These are phyloP conservation scores for Phytophthora ramorum DNA, from an alignment of 352 stramenopile genomes.

Conservation along the genomic window DNA sequence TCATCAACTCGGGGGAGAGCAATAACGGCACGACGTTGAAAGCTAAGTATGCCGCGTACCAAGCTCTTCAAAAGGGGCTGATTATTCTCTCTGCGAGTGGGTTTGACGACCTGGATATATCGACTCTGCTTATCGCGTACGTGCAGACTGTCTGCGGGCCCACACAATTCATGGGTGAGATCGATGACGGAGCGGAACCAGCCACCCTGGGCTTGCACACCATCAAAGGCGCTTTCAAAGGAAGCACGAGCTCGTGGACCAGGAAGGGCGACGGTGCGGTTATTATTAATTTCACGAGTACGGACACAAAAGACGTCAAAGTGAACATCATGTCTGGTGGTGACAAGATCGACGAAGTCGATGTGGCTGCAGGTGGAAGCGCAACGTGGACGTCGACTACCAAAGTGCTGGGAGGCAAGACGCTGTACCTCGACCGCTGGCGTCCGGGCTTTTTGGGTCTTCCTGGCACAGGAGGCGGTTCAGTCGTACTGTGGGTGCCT, in stretches of 20 bases:
- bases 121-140: slow-evolving; percentile 46
- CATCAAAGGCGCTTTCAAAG: slow-evolving; percentile 44
- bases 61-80: neutral
- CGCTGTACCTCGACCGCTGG: slow-evolving; percentile 76
- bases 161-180: slow-evolving; percentile 49
- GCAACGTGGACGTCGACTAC: slow-evolving; percentile 48
- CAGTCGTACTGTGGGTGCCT: slow-evolving; percentile 67
- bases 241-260: slow-evolving; percentile 42
- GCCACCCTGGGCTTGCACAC: slow-evolving; percentile 45
- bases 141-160: slow-evolving; percentile 61
- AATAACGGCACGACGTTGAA: slow-evolving; percentile 38
- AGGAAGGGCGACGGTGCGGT: slow-evolving; percentile 42
- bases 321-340: slow-evolving; percentile 61
- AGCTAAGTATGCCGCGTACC: slow-evolving; percentile 37
- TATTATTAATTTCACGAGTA: slow-evolving; percentile 50
- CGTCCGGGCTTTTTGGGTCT: slow-evolving; percentile 62
- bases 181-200: slow-evolving; percentile 46
- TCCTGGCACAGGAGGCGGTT: slow-evolving; percentile 64
- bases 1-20: slow-evolving; percentile 41
- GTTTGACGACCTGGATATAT: slow-evolving; percentile 30
- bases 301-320: slow-evolving; percentile 47
- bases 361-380: slow-evolving; percentile 35
- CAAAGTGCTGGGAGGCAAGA: slow-evolving; percentile 53
- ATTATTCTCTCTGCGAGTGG: neutral
- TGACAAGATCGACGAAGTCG: slow-evolving; percentile 45